A percentile compares a stretch with the other conserved stretches of the same genome.
Evolutionary conservation across 1,284 basidiomycete genomes (phyloP).

Genomic region (Ustanciosporium gigantosporum): DNA sequence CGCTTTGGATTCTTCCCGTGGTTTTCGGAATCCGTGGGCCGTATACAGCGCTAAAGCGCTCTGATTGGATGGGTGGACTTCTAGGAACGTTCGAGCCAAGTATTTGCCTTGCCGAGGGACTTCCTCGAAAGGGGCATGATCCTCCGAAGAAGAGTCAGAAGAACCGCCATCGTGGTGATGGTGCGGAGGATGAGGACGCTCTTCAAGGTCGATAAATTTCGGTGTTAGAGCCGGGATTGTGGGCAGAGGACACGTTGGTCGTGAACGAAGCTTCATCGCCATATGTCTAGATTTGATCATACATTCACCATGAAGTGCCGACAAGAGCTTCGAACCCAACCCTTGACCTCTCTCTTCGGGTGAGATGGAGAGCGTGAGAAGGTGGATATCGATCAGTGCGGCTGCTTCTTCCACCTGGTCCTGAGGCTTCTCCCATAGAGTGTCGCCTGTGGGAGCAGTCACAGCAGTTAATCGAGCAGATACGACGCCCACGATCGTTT

Average conservation of each 20-base stretch:
- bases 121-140: neutral
- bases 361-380: constrained; percentile 44
- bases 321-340: constrained; percentile 40
- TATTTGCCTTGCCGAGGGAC: constrained; percentile 2
- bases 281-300: constrained; percentile 15
- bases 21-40: constrained; percentile 25
- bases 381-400: constrained; percentile 31
- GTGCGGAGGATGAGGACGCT: neutral
- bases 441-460: constrained; percentile 7
- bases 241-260: constrained; percentile 1
- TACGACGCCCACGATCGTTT: constrained; percentile 50
- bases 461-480: constrained; percentile 32
- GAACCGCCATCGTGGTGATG: no score
- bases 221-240: constrained; percentile 5
- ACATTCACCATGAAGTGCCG: constrained; percentile 35
- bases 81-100: constrained; percentile 25
- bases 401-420: constrained; percentile 4
- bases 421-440: constrained; percentile 1
- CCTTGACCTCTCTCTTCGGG: constrained; percentile 48
- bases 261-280: constrained; percentile 10
- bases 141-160: no score
- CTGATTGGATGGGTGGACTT: constrained; percentile 46
- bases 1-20: constrained; percentile 7
- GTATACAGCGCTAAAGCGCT: constrained; percentile 38
- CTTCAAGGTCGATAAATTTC: constrained; percentile 12